phyloP scores from a whole-genome alignment of 2,329 filamentous ascomycete genomes.

The Aureobasidium pullulans region DNA sequence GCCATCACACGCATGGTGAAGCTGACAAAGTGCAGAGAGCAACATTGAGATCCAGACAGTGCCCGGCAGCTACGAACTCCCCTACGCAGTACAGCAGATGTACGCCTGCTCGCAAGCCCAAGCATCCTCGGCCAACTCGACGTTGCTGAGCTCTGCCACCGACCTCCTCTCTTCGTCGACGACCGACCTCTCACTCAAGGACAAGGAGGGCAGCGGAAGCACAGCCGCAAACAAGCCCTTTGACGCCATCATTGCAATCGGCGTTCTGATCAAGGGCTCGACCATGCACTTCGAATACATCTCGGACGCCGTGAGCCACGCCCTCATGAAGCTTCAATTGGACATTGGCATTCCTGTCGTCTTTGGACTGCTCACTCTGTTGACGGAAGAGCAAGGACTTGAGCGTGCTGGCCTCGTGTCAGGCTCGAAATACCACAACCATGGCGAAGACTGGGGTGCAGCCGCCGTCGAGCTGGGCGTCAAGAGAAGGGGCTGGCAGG shows the following conservation, averaged over 20 bases:
- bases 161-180: slow-evolving; percentile 65
- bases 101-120: slow-evolving; percentile 55
- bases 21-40: slow-evolving; percentile 43
- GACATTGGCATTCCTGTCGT: slow-evolving; percentile 84
- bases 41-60: slow-evolving; percentile 88
- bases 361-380: slow-evolving; percentile 83
- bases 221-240: slow-evolving; percentile 56
- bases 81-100: slow-evolving; percentile 75
- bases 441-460: slow-evolving; percentile 92
- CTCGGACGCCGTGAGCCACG: slow-evolving; percentile 79
- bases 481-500: slow-evolving; percentile 77
- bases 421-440: slow-evolving; percentile 62
- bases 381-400: slow-evolving; percentile 81
- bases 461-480: slow-evolving; percentile 90
- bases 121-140: slow-evolving; percentile 52
- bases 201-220: slow-evolving; percentile 28
- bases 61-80: slow-evolving; percentile 90
- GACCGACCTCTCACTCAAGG: slow-evolving; percentile 48
- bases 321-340: slow-evolving; percentile 88
- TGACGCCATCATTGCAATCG: slow-evolving; percentile 90
- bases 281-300: slow-evolving; percentile 99
- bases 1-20: too few species aligned
- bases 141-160: slow-evolving; percentile 58
- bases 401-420: slow-evolving; percentile 66
- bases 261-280: slow-evolving; percentile 95